Conservation (phyloP, 1,284 basidiomycete species). For the Ceratorhiza oryzae-sativae region DNA sequence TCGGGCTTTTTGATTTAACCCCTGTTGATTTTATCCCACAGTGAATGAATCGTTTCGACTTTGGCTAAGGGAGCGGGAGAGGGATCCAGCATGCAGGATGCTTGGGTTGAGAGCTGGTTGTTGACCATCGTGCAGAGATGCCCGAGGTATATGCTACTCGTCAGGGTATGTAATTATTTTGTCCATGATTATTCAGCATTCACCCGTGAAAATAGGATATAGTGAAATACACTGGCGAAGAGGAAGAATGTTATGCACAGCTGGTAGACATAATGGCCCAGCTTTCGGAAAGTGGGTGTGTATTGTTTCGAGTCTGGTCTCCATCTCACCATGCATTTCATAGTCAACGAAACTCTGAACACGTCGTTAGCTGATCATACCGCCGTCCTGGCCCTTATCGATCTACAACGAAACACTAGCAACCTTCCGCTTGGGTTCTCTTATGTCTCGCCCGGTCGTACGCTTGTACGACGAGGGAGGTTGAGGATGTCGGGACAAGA, state of each 20-base stretch:
- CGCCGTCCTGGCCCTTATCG: constrained; percentile 73
- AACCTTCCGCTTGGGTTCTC: constrained; percentile 69
- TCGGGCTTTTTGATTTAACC: constrained; percentile 51
- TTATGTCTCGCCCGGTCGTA: constrained; percentile 79
- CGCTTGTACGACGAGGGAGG: constrained; percentile 70
- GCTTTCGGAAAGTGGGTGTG: constrained; percentile 72
- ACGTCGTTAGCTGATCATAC: constrained; percentile 78
- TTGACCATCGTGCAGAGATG: constrained; percentile 86
- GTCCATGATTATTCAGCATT: neutral
- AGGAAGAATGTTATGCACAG: constrained; percentile 68
- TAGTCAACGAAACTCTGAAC: constrained; percentile 80
- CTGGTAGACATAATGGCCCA: constrained; percentile 66
- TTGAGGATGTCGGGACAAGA: constrained; percentile 55
- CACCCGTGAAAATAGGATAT: constrained; percentile 59
- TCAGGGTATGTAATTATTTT: constrained; percentile 56
- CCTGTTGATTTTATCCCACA: constrained; percentile 44
- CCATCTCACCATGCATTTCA: constrained; percentile 4
- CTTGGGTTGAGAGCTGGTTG: constrained; percentile 84
- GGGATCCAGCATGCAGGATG: constrained; percentile 70
- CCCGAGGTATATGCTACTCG: constrained; percentile 80
- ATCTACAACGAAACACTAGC: constrained; percentile 75
- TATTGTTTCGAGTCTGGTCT: neutral
- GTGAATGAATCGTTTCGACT: constrained; percentile 62
- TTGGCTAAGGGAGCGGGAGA: constrained; percentile 68
- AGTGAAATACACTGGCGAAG: constrained; percentile 65